Evolutionary conservation across 768 basidiomycete species (phyloP).

Genomic region (Terana coerulea): DNA sequence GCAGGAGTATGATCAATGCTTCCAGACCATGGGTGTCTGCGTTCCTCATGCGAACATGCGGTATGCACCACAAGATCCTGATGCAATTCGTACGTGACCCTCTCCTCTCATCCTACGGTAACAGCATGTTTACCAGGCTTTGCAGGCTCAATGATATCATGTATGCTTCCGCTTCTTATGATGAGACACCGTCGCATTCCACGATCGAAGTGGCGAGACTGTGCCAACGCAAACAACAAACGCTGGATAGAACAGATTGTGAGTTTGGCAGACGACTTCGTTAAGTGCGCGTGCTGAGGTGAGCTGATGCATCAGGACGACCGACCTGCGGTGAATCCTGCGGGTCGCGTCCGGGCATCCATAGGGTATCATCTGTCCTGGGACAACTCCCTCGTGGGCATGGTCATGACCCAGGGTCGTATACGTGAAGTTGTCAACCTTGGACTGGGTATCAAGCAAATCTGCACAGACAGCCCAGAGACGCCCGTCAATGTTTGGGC

Average conservation of each 20-base stretch:
- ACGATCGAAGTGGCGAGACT: conserved; percentile 69
- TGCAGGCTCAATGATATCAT: conserved; percentile 65
- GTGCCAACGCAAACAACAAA: conserved; percentile 56
- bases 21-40: conserved; percentile 55
- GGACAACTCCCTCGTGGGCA: conserved; percentile 69
- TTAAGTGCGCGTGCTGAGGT: conserved; percentile 1
- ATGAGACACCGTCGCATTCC: conserved; percentile 83
- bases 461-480: conserved; percentile 58
- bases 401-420: conserved; percentile 81
- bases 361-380: conserved; percentile 76
- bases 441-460: conserved; percentile 73
- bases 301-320: too few relatives aligned
- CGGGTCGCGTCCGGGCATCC: conserved; percentile 65
- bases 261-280: too few relatives aligned
- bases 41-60: conserved; percentile 51
- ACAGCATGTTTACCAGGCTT: conserved; percentile 6
- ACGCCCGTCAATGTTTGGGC: conserved; percentile 59
- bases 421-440: conserved; percentile 76
- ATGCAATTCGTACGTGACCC: conserved; percentile 59
- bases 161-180: conserved; percentile 79
- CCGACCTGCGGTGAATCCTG: conserved; percentile 55
- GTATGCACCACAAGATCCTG: conserved; percentile 53
- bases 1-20: conserved; percentile 75
- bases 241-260: conserved; percentile 82
- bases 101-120: conserved; percentile 3